phyloP scores from a whole-genome alignment of 768 basidiomycete genomes.

The Exidia glandulosa region DNA sequence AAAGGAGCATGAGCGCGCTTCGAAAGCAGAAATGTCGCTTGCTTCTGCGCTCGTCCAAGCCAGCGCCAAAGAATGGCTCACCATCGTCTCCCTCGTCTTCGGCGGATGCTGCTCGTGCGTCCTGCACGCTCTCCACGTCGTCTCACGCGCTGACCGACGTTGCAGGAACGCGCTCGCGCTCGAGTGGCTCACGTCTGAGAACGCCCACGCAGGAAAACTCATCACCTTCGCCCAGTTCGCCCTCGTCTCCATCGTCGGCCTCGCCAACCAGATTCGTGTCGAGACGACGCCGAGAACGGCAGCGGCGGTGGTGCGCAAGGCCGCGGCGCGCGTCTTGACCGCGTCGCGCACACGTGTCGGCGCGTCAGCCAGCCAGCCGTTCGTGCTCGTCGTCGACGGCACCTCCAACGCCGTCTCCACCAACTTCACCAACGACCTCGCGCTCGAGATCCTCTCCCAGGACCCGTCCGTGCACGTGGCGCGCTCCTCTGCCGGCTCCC shows the following conservation, averaged over 20 bases:
- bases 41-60: background rate
- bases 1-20: background rate
- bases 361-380: background rate
- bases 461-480: slow-evolving; percentile 11
- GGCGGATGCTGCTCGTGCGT: slow-evolving; percentile 79
- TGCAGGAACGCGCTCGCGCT: slow-evolving; percentile 66
- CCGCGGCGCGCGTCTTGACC: background rate
- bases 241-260: slow-evolving; percentile 60
- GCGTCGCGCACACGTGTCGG: background rate
- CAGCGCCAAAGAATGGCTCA: slow-evolving; percentile 35
- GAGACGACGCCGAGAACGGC: slow-evolving; percentile 11
- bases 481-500: no score
- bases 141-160: background rate
- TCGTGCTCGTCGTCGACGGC: background rate
- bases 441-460: background rate
- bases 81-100: slow-evolving; percentile 66
- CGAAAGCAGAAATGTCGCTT: background rate
- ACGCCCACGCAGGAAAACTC: slow-evolving; percentile 66
- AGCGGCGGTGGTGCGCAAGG: background rate
- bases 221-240: slow-evolving; percentile 85
- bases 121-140: background rate
- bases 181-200: slow-evolving; percentile 57
- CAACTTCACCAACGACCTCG: background rate
- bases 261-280: slow-evolving; percentile 45
- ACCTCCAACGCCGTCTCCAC: background rate